phyloP scores from a whole-genome alignment of 106 monocot species.

The Iris macrosiphon region DNA sequence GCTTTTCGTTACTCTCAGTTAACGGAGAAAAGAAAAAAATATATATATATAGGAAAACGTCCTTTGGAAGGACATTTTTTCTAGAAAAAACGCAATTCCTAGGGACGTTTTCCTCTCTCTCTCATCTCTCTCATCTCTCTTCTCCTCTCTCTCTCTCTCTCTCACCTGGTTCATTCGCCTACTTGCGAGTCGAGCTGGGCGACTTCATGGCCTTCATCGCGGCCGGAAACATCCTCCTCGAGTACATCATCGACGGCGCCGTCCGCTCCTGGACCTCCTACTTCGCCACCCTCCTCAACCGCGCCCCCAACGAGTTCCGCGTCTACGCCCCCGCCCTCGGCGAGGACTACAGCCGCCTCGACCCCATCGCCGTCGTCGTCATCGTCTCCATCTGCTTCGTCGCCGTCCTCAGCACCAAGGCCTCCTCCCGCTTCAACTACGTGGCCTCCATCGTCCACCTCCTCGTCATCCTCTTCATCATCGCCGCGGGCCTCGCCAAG shows the following conservation, averaged over 20 bases:
- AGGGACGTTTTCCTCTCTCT: no score
- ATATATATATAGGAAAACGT: no score
- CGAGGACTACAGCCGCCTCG: slow-evolving; percentile 30
- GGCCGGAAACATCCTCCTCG: slow-evolving; percentile 22
- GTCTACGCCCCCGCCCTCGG: slow-evolving; percentile 28
- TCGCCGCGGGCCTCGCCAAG: slow-evolving; percentile 23
- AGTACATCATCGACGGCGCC: slow-evolving; percentile 17
- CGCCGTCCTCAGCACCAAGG: slow-evolving; percentile 21
- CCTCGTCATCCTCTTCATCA: slow-evolving; percentile 30
- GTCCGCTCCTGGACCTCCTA: slow-evolving; percentile 30
- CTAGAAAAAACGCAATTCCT: slow-evolving; percentile 35
- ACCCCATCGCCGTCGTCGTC: slow-evolving; percentile 38
- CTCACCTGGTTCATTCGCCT: slow-evolving; percentile 44
- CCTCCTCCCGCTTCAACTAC: slow-evolving; percentile 36
- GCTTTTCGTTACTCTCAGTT: no score
- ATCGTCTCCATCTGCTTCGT: slow-evolving; percentile 13
- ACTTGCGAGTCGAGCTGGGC: slow-evolving; percentile 43
- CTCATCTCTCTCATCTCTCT: no score
- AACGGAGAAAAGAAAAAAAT: no score
- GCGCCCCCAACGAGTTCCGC: slow-evolving; percentile 17
- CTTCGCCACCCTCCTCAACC: slow-evolving; percentile 21
- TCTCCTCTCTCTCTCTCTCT: no score
- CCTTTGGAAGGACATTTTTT: no score
- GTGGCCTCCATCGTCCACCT: slow-evolving; percentile 23
- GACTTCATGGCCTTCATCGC: slow-evolving; percentile 35